phyloP scores from a whole-genome alignment of 2,329 filamentous ascomycete species.

The Arthrinium puccinioides region DNA sequence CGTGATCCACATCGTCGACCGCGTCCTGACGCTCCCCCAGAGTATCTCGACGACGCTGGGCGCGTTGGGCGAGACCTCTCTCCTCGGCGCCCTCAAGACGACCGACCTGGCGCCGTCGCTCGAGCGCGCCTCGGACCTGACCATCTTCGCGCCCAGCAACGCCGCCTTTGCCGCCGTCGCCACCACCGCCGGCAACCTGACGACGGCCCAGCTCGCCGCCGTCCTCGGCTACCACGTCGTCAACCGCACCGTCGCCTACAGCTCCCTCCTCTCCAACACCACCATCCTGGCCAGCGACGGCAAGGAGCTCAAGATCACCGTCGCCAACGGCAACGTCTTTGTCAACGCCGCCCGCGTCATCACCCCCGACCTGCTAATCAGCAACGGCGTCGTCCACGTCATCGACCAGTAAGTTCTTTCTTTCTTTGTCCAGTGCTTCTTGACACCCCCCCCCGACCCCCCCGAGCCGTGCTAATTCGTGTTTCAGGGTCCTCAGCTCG shows the following conservation, averaged over 20 bases:
- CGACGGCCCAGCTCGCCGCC: conserved; percentile 35
- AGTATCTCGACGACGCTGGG: conserved; percentile 33
- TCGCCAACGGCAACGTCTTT: conserved; percentile 30
- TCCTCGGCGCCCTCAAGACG: conserved; percentile 36
- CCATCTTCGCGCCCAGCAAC: conserved; percentile 59
- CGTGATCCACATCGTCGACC: conserved; percentile 45
- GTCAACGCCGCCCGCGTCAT: conserved; percentile 44
- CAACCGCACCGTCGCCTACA: conserved; percentile 46
- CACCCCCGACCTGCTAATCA: conserved; percentile 38
- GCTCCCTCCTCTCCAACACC: conserved; percentile 23
- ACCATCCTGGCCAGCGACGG: conserved; percentile 34
- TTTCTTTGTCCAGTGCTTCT: background rate
- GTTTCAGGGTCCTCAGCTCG: conserved; percentile 55
- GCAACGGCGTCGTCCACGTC: conserved; percentile 51
- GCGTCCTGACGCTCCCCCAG: conserved; percentile 36
- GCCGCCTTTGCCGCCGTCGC: conserved; percentile 51
- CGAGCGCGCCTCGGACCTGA: conserved; percentile 39
- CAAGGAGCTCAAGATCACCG: conserved; percentile 35
- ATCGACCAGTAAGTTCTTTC: conserved; percentile 47
- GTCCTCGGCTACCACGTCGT: conserved; percentile 61
- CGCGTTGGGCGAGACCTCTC: conserved; percentile 35
- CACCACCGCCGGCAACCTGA: conserved; percentile 39
- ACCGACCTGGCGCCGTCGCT: conserved; percentile 34
- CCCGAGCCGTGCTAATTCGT: too few species aligned
- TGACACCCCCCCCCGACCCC: background rate